Evolutionary conservation across 495 filamentous ascomycete genomes (phyloP).

Genomic region (Polyplosphaeria fusca): DNA sequence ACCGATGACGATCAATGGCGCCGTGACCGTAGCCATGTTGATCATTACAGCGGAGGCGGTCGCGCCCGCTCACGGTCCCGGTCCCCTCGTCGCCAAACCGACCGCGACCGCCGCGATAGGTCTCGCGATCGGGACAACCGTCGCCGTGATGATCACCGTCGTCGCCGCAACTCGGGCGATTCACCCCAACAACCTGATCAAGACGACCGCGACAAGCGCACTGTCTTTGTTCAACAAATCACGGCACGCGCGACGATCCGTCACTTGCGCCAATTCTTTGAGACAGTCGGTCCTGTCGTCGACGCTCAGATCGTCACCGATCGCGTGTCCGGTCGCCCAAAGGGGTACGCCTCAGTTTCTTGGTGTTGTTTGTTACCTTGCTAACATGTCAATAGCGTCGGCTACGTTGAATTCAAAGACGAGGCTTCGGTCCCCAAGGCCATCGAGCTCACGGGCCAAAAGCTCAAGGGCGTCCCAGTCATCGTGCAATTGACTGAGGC

Average conservation of each 20-base stretch:
- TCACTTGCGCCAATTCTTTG: slow-evolving; percentile 92
- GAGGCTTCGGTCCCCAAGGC: slow-evolving; percentile 91
- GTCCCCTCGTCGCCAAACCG: slow-evolving; percentile 60
- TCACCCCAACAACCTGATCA: slow-evolving; percentile 64
- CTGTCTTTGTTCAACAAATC: slow-evolving; percentile 97
- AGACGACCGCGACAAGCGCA: slow-evolving; percentile 93
- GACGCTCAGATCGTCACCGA: slow-evolving; percentile 99
- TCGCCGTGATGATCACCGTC: slow-evolving; percentile 17
- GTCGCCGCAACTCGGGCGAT: slow-evolving; percentile 35
- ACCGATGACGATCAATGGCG: slow-evolving; percentile 16
- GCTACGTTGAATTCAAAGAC: slow-evolving; percentile 98
- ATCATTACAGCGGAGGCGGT: slow-evolving; percentile 56
- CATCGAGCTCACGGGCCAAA: slow-evolving; percentile 98
- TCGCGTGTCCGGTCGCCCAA: slow-evolving; percentile 90
- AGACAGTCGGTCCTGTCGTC: slow-evolving; percentile 91
- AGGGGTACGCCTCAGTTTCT: slow-evolving; percentile 66
- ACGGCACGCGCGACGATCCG: slow-evolving; percentile 87
- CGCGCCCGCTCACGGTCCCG: slow-evolving; percentile 71
- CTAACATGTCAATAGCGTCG: slow-evolving; percentile 62
- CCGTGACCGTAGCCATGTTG: slow-evolving; percentile 29
- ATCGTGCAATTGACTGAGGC: slow-evolving; percentile 98
- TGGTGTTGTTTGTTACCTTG: not conserved
- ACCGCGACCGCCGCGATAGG: slow-evolving; percentile 46
- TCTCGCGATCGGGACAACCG: slow-evolving; percentile 44
- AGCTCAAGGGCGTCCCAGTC: slow-evolving; percentile 96